Conservation (phyloP, 768 basidiomycete species). For the Termitomyces eurrhizus region DNA sequence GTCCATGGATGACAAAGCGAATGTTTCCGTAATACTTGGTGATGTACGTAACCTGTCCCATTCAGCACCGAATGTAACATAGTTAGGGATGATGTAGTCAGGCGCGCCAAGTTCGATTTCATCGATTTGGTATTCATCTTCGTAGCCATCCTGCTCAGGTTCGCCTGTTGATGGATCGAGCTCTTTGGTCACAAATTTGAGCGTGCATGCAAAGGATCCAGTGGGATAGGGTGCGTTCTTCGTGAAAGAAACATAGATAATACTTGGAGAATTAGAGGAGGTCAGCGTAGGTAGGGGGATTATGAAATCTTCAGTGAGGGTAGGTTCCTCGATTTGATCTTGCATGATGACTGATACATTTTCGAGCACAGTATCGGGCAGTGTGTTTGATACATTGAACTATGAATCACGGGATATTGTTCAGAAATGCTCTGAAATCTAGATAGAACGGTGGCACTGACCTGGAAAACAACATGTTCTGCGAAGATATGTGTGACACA, state of each 20-base stretch:
- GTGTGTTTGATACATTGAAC: constrained; percentile 97
- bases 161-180: constrained; percentile 92
- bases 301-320: constrained; percentile 91
- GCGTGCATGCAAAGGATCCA: constrained; percentile 84
- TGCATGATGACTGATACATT: constrained; percentile 93
- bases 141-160: constrained; percentile 98
- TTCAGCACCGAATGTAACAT: constrained; percentile 87
- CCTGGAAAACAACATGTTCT: constrained; percentile 96
- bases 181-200: constrained; percentile 97
- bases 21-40: constrained; percentile 85
- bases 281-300: constrained; percentile 76
- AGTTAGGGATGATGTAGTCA: constrained; percentile 96
- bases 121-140: constrained; percentile 97
- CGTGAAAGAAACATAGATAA: constrained; percentile 92
- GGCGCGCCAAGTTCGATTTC: constrained; percentile 92
- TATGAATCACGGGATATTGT: constrained; percentile 24
- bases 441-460: constrained; percentile 27
- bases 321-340: constrained; percentile 65
- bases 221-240: constrained; percentile 75
- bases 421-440: background rate
- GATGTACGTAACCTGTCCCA: constrained; percentile 89
- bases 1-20: constrained; percentile 87
- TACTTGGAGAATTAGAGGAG: constrained; percentile 68
- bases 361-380: constrained; percentile 93
- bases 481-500: constrained; percentile 97